Conservation (phyloP, 2,329 filamentous ascomycete genomes). For the Fusarium metavorans region DNA sequence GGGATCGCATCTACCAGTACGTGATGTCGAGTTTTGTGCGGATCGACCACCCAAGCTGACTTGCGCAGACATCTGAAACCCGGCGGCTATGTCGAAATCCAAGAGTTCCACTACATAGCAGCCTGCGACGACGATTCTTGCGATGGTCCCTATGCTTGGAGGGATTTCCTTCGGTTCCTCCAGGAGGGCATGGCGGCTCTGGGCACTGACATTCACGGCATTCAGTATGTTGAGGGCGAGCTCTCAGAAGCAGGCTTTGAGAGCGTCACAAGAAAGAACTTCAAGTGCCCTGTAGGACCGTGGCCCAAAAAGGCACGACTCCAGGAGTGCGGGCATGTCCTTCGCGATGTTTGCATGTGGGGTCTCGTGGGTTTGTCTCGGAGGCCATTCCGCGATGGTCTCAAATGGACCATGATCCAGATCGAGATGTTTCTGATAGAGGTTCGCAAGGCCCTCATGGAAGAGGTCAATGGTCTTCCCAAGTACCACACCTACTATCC, state of each 20-base stretch:
- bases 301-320: conserved; percentile 60
- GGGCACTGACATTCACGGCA: conserved; percentile 57
- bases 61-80: conserved; percentile 61
- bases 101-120: conserved; percentile 58
- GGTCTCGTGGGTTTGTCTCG: conserved; percentile 55
- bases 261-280: conserved; percentile 53
- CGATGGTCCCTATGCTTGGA: conserved; percentile 58
- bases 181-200: conserved; percentile 55
- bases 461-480: conserved; percentile 49
- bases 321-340: conserved; percentile 59
- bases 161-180: conserved; percentile 59
- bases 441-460: conserved; percentile 54
- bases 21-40: conserved; percentile 12
- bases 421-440: conserved; percentile 59
- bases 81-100: conserved; percentile 63
- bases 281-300: conserved; percentile 62
- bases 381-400: conserved; percentile 54
- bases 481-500: conserved; percentile 55
- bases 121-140: conserved; percentile 60
- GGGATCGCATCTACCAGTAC: conserved; percentile 58
- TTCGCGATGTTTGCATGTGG: conserved; percentile 57
- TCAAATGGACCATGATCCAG: conserved; percentile 56
- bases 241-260: conserved; percentile 58
- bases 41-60: neutral
- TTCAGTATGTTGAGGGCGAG: conserved; percentile 51